phyloP scores from a whole-genome alignment of 2,329 filamentous ascomycete species.

The Penicillium sp. region DNA sequence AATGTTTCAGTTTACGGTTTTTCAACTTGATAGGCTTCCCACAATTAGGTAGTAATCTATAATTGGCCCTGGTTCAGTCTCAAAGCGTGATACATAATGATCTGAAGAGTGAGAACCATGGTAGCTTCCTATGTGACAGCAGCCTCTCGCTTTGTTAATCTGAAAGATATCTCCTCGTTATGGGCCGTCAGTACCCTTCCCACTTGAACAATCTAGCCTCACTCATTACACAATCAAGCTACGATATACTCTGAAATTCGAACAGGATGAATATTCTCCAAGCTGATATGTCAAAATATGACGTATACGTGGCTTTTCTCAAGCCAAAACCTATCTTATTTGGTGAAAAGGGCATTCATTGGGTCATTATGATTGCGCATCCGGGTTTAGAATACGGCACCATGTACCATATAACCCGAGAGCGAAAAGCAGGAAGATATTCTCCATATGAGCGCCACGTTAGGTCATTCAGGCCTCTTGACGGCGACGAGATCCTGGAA shows the following conservation, averaged over 20 bases:
- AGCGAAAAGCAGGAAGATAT: background rate
- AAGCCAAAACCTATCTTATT: background rate
- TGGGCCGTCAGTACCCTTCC: background rate
- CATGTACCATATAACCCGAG: background rate
- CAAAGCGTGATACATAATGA: background rate
- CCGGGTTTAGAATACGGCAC: background rate
- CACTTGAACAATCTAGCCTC: background rate
- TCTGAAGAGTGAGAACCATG: background rate
- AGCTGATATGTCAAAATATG: background rate
- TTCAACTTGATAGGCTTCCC: background rate
- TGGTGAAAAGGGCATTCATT: background rate
- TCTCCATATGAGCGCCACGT: background rate
- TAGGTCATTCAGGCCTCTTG: background rate
- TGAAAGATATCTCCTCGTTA: background rate
- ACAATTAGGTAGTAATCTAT: background rate
- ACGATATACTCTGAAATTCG: background rate
- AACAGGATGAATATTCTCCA: background rate
- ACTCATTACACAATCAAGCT: background rate
- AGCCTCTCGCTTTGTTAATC: background rate
- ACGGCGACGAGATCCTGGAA: background rate
- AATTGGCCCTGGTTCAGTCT: background rate
- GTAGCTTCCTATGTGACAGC: background rate
- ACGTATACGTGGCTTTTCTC: background rate
- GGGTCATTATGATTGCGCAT: slow-evolving; percentile 1
- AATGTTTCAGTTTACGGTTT: background rate